These are phyloP conservation scores for Asterochloris erici DNA, from an alignment of 139 green algal genomes.

Conservation along the genomic window DNA sequence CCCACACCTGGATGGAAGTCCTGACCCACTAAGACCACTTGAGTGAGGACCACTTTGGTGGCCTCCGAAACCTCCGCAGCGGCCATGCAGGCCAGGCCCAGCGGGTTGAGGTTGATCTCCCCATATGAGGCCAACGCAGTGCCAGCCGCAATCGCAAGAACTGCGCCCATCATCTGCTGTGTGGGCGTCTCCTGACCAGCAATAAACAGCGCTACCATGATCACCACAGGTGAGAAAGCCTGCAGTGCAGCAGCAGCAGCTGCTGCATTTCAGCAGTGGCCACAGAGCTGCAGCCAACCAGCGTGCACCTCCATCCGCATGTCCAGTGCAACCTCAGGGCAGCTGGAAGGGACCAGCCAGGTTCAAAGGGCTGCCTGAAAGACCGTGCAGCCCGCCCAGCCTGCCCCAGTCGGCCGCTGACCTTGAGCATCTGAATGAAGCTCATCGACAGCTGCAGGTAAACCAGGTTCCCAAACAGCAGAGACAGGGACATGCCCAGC, in stretches of 20 bases:
- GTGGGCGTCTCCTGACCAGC: slow-evolving; percentile 69
- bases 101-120: slow-evolving; percentile 55
- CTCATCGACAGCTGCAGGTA: slow-evolving; percentile 55
- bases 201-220: slow-evolving; percentile 80
- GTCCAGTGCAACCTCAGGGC: no score
- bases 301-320: no score
- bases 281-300: no score
- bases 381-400: no score
- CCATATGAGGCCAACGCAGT: slow-evolving; percentile 73
- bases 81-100: slow-evolving; percentile 75
- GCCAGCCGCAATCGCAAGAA: slow-evolving; percentile 61
- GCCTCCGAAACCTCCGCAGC: slow-evolving; percentile 65
- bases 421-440: slow-evolving; percentile 61
- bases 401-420: neutral
- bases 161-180: slow-evolving; percentile 49
- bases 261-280: no score
- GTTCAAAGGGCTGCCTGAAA: no score
- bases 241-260: slow-evolving; percentile 19
- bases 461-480: slow-evolving; percentile 56
- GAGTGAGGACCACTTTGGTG: slow-evolving; percentile 82
- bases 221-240: slow-evolving; percentile 87
- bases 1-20: slow-evolving; percentile 78
- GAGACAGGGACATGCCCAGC: slow-evolving; percentile 45
- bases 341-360: no score
- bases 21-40: slow-evolving; percentile 75